These are phyloP conservation scores for Dysphania ambrosioides DNA, from an alignment of 148 eudicot genomes.

Conservation along the genomic window DNA sequence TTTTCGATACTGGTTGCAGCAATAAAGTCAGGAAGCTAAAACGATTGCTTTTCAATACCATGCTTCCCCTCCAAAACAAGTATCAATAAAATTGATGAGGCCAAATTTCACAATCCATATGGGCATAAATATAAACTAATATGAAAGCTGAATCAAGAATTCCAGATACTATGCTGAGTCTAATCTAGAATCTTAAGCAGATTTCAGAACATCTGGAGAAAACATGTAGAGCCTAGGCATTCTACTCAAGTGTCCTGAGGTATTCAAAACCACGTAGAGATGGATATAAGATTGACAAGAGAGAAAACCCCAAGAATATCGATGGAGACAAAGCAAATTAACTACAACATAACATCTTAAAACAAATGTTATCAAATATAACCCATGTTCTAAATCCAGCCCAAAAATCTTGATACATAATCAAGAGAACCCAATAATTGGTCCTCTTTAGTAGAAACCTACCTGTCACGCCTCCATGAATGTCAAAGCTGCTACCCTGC, in stretches of 20 bases:
- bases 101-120: slow-evolving; percentile 18
- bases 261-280: slow-evolving; percentile 20
- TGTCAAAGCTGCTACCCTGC: slow-evolving; percentile 95
- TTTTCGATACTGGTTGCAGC: slow-evolving; percentile 99
- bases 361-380: neutral
- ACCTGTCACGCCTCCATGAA: slow-evolving; percentile 78
- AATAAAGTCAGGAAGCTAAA: slow-evolving; percentile 98
- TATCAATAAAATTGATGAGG: slow-evolving; percentile 39
- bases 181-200: too few species aligned
- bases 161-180: too few species aligned
- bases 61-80: slow-evolving; percentile 81
- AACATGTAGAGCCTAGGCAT: slow-evolving; percentile 25
- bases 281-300: slow-evolving; percentile 20
- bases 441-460: slow-evolving; percentile 67
- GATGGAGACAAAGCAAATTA: neutral
- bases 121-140: slow-evolving; percentile 2
- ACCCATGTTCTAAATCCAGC: slow-evolving; percentile 38
- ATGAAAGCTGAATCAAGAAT: too few species aligned
- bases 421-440: slow-evolving; percentile 41
- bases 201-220: slow-evolving; percentile 21
- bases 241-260: slow-evolving; percentile 19
- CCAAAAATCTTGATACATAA: slow-evolving; percentile 44
- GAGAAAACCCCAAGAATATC: slow-evolving; percentile 10
- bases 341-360: neutral
- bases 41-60: slow-evolving; percentile 96